Evolutionary conservation across 2,329 filamentous ascomycete species (phyloP), one percentile per base, ranked within the genome.

Genomic region (Cadophora sp.): DNA sequence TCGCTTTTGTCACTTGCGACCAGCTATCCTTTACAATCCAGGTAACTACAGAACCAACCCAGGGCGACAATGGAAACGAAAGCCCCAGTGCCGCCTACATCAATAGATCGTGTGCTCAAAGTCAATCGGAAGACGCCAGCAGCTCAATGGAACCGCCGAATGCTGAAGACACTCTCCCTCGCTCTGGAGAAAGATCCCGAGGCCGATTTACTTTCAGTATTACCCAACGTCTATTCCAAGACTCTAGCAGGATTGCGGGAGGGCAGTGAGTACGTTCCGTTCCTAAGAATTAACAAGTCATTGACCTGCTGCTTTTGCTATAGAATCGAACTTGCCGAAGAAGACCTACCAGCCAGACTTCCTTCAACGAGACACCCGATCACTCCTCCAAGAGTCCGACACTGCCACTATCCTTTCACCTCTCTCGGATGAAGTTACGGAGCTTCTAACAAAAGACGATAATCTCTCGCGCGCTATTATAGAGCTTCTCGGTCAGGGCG

Each of bases 341-440:
- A 59, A 41, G 33, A 59, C 30, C 16, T 43, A 59, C 56, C 56
- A 59, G 56, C 56, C 56, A 59, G 33, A 43, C 33, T 59, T 43
- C 33, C 56, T 36, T 59, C 56, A 20, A 59, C 56, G 33, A 43
- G 33, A 59, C 56, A 59, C 56, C 33, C 56, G 56, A 39, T 59
- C 56, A 59, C 56, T 59, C 56, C 56, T 59, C 33, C 56, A 59
- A 59, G 56, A 59, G 56, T 59, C 56, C 33, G 27, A 59, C 56
- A 59, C 56, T 20, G 56, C 56, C 33, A 59, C 22, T 16, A 59
- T 59, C 56, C 2, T 59, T 16, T 59, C 56, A 39, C 30, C 56
- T 43, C 56, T 59, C 33, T 59, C 56, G 56, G 56, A 59, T 59
- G 33, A 59, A 13, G 56, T 59, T 59, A 43, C 9, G 33, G 43